These are phyloP conservation scores for Dittrichia graveolens DNA, from an alignment of 129 eudicot genomes.

Conservation along the genomic window DNA sequence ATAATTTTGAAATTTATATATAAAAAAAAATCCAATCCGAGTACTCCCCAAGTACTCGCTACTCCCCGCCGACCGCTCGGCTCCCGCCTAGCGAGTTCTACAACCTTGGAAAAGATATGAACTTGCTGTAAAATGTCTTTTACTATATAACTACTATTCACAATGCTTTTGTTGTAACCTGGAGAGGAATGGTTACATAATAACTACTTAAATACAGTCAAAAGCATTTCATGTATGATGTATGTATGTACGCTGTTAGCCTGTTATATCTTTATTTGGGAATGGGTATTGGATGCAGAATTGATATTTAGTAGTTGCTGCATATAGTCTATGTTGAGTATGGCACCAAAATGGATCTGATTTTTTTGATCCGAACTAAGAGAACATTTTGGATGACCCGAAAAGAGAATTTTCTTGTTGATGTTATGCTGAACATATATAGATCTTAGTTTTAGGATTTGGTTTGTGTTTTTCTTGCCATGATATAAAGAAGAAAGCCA, in stretches of 20 bases:
- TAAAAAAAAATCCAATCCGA: no score
- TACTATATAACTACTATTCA: neutral
- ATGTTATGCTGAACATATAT: neutral
- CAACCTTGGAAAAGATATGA: no score
- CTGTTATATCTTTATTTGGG: neutral
- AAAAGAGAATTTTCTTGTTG: neutral
- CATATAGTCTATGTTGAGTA: neutral
- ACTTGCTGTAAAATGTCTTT: neutral
- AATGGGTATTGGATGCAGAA: neutral
- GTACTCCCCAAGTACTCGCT: no score
- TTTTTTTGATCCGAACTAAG: neutral
- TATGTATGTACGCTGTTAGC: no score
- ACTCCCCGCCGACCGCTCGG: no score
- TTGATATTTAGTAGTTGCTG: neutral
- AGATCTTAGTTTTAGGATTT: neutral
- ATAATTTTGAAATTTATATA: no score
- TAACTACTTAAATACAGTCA: neutral
- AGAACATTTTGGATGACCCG: neutral
- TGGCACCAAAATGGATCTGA: neutral
- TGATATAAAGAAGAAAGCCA: neutral
- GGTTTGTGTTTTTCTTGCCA: neutral
- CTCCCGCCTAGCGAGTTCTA: no score
- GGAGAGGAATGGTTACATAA: neutral
- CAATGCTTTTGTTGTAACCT: neutral
- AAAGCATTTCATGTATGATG: no score